Conservation (phyloP, 805 yeast species). For the Candida glaebosa region DNA sequence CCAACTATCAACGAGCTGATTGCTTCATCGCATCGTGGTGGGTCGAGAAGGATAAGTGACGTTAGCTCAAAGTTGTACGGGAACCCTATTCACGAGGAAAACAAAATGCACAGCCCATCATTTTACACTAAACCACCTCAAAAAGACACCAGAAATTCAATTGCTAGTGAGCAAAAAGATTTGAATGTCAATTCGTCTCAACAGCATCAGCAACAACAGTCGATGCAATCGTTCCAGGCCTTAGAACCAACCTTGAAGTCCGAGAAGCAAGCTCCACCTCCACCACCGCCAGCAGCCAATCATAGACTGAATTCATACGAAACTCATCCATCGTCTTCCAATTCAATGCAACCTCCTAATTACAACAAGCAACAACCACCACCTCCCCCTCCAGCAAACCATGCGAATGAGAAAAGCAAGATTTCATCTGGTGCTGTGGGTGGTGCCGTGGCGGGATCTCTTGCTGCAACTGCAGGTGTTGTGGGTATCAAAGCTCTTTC, state of each 20-base stretch:
- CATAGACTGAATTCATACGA: too few relatives aligned
- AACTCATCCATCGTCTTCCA: conserved; percentile 6
- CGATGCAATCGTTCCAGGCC: conserved; percentile 4
- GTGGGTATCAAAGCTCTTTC: neutral
- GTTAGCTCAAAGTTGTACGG: neutral
- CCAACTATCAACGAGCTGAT: neutral
- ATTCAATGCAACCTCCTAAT: conserved; percentile 11
- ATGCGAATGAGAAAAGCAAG: neutral
- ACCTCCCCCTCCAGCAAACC: conserved; percentile 8
- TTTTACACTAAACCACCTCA: conserved; percentile 4
- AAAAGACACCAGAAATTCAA: neutral
- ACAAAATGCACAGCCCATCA: conserved; percentile 1
- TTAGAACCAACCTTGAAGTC: conserved; percentile 8
- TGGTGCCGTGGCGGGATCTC: conserved; percentile 9
- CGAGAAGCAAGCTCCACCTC: conserved; percentile 13
- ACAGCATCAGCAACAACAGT: conserved; percentile 9
- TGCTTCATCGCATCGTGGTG: neutral
- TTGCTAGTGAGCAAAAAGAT: neutral
- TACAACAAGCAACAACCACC: conserved; percentile 15
- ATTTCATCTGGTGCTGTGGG: conserved; percentile 7
- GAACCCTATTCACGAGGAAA: neutral
- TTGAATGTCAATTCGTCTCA: conserved; percentile 1
- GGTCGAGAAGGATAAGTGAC: neutral
- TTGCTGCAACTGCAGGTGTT: conserved; percentile 6
- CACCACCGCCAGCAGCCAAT: conserved; percentile 37